These are phyloP conservation scores for Nakazawaea ambrosiae DNA, from an alignment of 805 yeast genomes.

Conservation along the genomic window DNA sequence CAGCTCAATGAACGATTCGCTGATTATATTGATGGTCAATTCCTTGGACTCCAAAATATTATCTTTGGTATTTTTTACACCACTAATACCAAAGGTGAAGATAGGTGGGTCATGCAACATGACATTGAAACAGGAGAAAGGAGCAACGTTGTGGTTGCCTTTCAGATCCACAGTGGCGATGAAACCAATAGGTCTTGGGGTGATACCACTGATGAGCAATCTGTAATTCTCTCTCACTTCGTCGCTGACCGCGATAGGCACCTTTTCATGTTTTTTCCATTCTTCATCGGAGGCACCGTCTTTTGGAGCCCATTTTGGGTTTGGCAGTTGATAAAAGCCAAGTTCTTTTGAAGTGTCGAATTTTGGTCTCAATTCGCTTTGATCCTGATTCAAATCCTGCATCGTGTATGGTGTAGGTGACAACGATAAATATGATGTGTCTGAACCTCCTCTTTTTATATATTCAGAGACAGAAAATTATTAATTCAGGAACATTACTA, in stretches of 20 bases:
- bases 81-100: conserved; percentile 43
- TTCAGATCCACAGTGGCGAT: conserved; percentile 37
- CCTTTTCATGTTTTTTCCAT: conserved; percentile 38
- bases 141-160: conserved; percentile 47
- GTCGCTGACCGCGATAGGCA: conserved; percentile 41
- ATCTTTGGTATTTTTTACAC: conserved; percentile 43
- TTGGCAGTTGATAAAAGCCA: conserved; percentile 12
- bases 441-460: too few species aligned
- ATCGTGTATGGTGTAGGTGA: neutral
- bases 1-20: conserved; percentile 62
- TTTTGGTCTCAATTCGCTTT: conserved; percentile 8
- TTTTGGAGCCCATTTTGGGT: conserved; percentile 38
- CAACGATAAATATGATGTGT: too few species aligned
- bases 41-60: conserved; percentile 47
- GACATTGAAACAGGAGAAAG: conserved; percentile 49
- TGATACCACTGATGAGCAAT: conserved; percentile 41
- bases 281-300: conserved; percentile 36
- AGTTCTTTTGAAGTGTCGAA: conserved; percentile 7
- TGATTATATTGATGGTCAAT: conserved; percentile 46
- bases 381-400: conserved; percentile 7
- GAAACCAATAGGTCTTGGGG: conserved; percentile 59
- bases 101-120: conserved; percentile 51
- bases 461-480: neutral
- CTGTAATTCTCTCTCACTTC: conserved; percentile 43
- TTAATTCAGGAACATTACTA: too few species aligned